Evolutionary conservation across 306 rosid species (phyloP).

Genomic region (Casuarina glauca): DNA sequence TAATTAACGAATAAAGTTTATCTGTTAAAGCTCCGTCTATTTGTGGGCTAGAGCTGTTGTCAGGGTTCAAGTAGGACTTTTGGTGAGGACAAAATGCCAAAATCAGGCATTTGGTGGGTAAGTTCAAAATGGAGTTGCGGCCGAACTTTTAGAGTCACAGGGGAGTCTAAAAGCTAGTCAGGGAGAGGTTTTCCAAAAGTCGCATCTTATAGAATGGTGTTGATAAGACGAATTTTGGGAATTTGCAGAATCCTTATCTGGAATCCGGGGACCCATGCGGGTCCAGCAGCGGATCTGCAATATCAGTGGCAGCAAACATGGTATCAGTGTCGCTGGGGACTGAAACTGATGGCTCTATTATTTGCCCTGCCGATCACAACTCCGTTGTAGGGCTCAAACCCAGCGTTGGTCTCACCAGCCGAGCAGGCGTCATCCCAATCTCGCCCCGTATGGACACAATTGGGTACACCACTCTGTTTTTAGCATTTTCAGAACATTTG

Average conservation of each 20-base stretch:
- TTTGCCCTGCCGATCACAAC: constrained; percentile 64
- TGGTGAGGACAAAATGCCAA: too few relatives aligned
- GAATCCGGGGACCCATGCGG: constrained; percentile 50
- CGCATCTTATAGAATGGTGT: too few relatives aligned
- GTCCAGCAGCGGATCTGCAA: constrained; percentile 65
- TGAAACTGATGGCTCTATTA: constrained; percentile 60
- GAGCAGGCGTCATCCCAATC: constrained; percentile 59
- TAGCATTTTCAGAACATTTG: too few relatives aligned
- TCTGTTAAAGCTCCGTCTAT: too few relatives aligned
- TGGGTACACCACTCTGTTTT: constrained; percentile 37
- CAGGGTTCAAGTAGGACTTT: too few relatives aligned
- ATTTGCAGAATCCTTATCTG: constrained; percentile 60
- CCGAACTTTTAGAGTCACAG: too few relatives aligned
- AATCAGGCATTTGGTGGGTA: too few relatives aligned
- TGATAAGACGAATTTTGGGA: not conserved
- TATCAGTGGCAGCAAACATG: constrained; percentile 70
- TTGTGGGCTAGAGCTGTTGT: too few relatives aligned
- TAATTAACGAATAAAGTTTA: too few relatives aligned
- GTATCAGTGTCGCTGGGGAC: constrained; percentile 61
- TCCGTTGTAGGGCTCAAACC: constrained; percentile 76
- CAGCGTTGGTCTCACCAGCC: constrained; percentile 69
- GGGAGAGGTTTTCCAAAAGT: too few relatives aligned
- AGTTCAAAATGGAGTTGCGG: too few relatives aligned
- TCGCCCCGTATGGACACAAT: constrained; percentile 60
- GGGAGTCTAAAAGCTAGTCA: too few relatives aligned